Base-by-base conservation (phyloP, 257 asterid genomes). In the Dorcoceras hygrometricum region DNA sequence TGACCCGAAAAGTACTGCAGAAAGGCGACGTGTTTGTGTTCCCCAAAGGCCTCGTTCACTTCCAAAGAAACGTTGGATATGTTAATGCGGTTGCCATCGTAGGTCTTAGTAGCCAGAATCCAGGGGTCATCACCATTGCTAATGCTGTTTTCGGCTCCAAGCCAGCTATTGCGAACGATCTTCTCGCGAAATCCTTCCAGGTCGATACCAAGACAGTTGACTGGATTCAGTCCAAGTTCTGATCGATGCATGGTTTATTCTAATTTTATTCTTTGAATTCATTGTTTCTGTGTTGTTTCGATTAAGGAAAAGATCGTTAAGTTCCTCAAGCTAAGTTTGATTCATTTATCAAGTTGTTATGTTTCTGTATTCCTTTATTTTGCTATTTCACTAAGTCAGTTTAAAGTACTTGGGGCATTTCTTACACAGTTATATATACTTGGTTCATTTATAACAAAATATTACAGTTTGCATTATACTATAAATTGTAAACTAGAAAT, bases 181-280 rank as follows among this genome's bases (percentile, higher is more conserved):
- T 59, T 24, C 63, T 59, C 12, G 63, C 63, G 3, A 59, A 59
- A 29, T 59, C 63, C 18, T 59, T 59, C 34, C 63, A 59, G 63
- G 31, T 25, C 20, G 34, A 59, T 26, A 26, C 63, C 7, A 23
- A 59, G 14, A 59, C 63, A 3, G 34, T 59, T 16, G 63, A 59
- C 16, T 59, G 28, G 63, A 59, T 59, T 26, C 63, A 59, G 63
- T 46, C 34, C 63, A 59, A 26, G 63, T 59, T 59, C 63, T 58
- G 32, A 58, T 6, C 51, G 3, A 43, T 12, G 3, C 19, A 43
- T 43, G 51, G 0, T 43, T 43, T 43, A n/a, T 43, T 12, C 51
- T 12, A 1, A 12, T 43, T 43, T 43, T 12, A 3, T 43, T 43
- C 6, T 12, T 12, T 39, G 51, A 39, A 14, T 39, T 43, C 51